Percentiles rank a stretch among this genome's conserved stretches.
phyloP scores from a whole-genome alignment of 1,284 basidiomycete genomes.

The Bjerkandera adusta region DNA sequence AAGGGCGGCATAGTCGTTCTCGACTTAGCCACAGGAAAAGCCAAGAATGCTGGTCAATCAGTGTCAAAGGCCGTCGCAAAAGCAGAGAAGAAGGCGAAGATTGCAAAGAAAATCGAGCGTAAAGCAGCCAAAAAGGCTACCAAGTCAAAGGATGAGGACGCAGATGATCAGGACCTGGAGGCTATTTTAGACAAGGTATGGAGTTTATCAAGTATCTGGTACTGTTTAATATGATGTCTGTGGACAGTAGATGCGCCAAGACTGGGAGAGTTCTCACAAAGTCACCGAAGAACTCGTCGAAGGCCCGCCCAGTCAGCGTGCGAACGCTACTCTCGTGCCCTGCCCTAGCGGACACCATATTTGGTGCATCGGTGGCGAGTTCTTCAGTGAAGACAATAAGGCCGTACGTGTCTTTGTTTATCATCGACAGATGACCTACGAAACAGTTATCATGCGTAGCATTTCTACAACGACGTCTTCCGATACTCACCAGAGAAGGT shows the following conservation, averaged over 20 bases:
- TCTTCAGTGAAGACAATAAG: constrained; percentile 79
- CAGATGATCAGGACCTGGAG: constrained; percentile 78
- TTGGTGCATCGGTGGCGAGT: constrained; percentile 84
- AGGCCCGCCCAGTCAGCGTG: constrained; percentile 77
- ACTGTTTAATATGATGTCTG: constrained; percentile 73
- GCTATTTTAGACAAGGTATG: constrained; percentile 73
- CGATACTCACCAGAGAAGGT: constrained; percentile 82
- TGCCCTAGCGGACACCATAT: constrained; percentile 79
- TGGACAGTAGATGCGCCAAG: constrained; percentile 64
- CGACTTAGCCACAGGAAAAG: no score
- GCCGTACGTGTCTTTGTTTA: constrained; percentile 48
- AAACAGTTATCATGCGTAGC: constrained; percentile 34
- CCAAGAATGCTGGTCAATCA: constrained; percentile 47
- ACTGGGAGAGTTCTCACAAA: constrained; percentile 73
- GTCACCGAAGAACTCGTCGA: constrained; percentile 77
- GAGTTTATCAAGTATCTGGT: constrained; percentile 76
- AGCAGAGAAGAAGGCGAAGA: constrained; percentile 72
- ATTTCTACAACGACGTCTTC: constrained; percentile 81
- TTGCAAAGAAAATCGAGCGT: constrained; percentile 63
- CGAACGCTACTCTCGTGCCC: constrained; percentile 77
- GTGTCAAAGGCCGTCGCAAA: constrained; percentile 50
- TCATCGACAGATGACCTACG: no score
- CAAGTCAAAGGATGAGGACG: constrained; percentile 48
- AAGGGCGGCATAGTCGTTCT: constrained; percentile 41
- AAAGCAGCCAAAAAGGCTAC: constrained; percentile 66